Base-by-base conservation (phyloP, 2,329 filamentous ascomycete genomes). In the Bimuria novae-zelandiae region DNA sequence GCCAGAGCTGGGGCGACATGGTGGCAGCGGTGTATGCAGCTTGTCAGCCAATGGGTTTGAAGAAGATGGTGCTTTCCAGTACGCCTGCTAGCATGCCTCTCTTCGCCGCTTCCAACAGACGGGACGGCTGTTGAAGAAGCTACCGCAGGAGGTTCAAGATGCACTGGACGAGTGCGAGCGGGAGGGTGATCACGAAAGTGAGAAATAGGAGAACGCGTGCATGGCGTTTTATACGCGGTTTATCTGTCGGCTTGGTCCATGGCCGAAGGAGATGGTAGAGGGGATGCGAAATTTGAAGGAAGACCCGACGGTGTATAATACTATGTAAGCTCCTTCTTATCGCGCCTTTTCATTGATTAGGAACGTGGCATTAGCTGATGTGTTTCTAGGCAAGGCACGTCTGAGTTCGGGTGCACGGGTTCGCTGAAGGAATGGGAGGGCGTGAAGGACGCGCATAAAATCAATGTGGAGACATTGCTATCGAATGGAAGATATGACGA, bases 1-100 rank as follows among this genome's bases (percentile, higher is more conserved):
- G 81, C 1, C 79, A 83, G 29, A 78, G 73, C 16, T 84, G 81
- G 80, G 80, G 82, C 12, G 82, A 77, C 0, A 81, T 83, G 77
- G 65, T 83, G 0, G 79, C 67, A 1, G 71, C 71, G 0, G 59
- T 73, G 25, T 80, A 75, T 65, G 79, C 79, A 0, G 49, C 52
- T 10, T 33, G 16, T 5, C 25, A 51, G n/a, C 53, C 54, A 16
- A 16, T 16, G 3, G 48, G 75, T 0, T 57, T 80, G 30, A 61
- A 67, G 7, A 75, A 73, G 50, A 57, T 80, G 1, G 62, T 80
- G 16, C 56, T 77, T 17, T 61, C 66, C 8, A 54, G 47, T 29
- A 44, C 27, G 4, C 49, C 46, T 4, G 29, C 40, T 11, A 51
- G 39, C 27, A 71, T 71, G n/a, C n/a, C n/a, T n/a, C n/a, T n/a